Percentiles rank a stretch among this genome's conserved stretches.
phyloP scores from a whole-genome alignment of 306 rosid species.

The Vicia sativa region DNA sequence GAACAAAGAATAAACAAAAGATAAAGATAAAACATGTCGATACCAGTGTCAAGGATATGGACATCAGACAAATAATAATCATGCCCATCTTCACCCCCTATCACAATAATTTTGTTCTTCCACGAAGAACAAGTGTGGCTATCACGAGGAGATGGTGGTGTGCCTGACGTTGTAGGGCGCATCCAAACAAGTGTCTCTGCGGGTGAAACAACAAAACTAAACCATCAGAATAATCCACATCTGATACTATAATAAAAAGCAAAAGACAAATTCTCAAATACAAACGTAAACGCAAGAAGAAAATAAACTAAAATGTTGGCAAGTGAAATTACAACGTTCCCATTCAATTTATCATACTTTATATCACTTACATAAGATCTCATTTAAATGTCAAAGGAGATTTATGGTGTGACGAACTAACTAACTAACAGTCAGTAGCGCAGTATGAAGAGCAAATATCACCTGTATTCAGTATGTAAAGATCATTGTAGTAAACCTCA shows the following conservation, averaged over 20 bases:
- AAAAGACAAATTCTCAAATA: slow-evolving; percentile 13
- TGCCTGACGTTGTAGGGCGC: slow-evolving; percentile 74
- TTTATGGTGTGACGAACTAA: slow-evolving; percentile 15
- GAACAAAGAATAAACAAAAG: neutral
- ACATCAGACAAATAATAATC: slow-evolving; percentile 92
- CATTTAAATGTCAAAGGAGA: slow-evolving; percentile 10
- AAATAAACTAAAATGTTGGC: slow-evolving; percentile 30
- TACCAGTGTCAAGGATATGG: slow-evolving; percentile 95
- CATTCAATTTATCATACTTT: slow-evolving; percentile 11
- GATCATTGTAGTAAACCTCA: slow-evolving; percentile 85
- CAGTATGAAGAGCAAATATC: slow-evolving; percentile 31
- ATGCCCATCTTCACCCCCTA: slow-evolving; percentile 91
- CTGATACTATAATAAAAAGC: slow-evolving; percentile 7
- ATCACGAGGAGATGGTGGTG: slow-evolving; percentile 92
- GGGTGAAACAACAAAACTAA: slow-evolving; percentile 38
- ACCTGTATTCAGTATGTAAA: slow-evolving; percentile 94
- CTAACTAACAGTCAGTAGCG: slow-evolving; percentile 18
- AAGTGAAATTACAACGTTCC: slow-evolving; percentile 11
- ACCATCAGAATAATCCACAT: slow-evolving; percentile 26
- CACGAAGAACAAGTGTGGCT: slow-evolving; percentile 96
- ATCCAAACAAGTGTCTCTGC: slow-evolving; percentile 94
- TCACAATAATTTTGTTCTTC: slow-evolving; percentile 80
- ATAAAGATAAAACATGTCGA: slow-evolving; percentile 20
- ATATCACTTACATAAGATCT: neutral
- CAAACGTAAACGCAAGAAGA: slow-evolving; percentile 7